phyloP scores from a whole-genome alignment of 2,329 filamentous ascomycete genomes.

The Catunica adiposa region DNA sequence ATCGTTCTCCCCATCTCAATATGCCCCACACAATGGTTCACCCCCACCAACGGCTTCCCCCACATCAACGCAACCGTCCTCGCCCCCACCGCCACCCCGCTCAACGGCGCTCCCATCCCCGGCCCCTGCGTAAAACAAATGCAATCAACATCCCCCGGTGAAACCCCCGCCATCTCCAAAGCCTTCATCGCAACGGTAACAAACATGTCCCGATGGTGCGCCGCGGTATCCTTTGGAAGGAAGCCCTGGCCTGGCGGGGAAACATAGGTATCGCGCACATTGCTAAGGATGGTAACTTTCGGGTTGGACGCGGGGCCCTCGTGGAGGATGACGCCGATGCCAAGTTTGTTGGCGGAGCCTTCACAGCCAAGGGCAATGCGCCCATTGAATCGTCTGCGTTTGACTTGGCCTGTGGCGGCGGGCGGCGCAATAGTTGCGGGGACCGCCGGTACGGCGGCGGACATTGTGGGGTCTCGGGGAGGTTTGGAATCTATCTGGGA shows the following conservation, averaged over 20 bases:
- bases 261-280: slow-evolving; percentile 84
- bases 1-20: slow-evolving; percentile 97
- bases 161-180: slow-evolving; percentile 49
- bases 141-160: slow-evolving; percentile 57
- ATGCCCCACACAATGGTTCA: slow-evolving; percentile 96
- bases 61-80: slow-evolving; percentile 70
- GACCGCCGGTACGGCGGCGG: not conserved
- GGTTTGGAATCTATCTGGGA: not conserved
- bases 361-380: slow-evolving; percentile 50
- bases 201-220: slow-evolving; percentile 78
- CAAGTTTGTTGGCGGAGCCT: slow-evolving; percentile 95
- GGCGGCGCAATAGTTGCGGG: not conserved
- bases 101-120: slow-evolving; percentile 88
- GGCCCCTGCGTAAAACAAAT: slow-evolving; percentile 93
- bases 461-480: not conserved
- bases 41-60: slow-evolving; percentile 75
- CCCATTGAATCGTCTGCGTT: slow-evolving; percentile 15
- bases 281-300: slow-evolving; percentile 54
- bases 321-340: slow-evolving; percentile 82
- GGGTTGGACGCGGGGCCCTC: slow-evolving; percentile 37
- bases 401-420: not conserved
- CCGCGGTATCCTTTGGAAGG: slow-evolving; percentile 87
- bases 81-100: slow-evolving; percentile 71
- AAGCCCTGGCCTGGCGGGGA: slow-evolving; percentile 89
- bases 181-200: slow-evolving; percentile 65